These are phyloP conservation scores for Chrysoporthe cubensis DNA, from an alignment of 2,329 filamentous ascomycete species.

Conservation along the genomic window DNA sequence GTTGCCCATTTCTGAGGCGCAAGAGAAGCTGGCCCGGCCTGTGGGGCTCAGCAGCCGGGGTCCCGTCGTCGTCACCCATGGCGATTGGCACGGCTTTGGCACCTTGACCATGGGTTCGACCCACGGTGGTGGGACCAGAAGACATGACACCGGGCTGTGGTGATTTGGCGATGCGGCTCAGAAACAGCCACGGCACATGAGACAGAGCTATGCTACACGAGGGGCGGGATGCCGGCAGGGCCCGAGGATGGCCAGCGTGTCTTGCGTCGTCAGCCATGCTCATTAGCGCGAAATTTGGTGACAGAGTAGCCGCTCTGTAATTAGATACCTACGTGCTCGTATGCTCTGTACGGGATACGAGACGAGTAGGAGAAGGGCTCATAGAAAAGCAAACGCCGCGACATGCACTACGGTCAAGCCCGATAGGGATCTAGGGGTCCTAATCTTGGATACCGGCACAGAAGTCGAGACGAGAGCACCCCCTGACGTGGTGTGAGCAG, in stretches of 20 bases:
- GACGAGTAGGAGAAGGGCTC: too few relatives aligned
- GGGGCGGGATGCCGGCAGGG: neutral
- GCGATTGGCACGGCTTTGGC: slow-evolving; percentile 21
- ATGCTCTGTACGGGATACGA: neutral
- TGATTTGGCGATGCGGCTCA: neutral
- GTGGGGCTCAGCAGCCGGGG: slow-evolving; percentile 16
- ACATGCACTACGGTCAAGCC: neutral
- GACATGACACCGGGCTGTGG: slow-evolving; percentile 10
- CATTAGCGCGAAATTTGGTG: slow-evolving; percentile 4
- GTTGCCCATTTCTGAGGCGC: slow-evolving; percentile 19
- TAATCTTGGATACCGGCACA: slow-evolving; percentile 11
- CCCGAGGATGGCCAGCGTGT: too few relatives aligned
- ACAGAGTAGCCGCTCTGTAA: neutral
- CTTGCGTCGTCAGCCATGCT: slow-evolving; percentile 2
- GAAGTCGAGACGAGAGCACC: slow-evolving; percentile 1
- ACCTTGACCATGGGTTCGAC: slow-evolving; percentile 13
- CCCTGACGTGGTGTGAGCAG: slow-evolving; percentile 5
- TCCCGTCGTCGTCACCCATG: slow-evolving; percentile 19
- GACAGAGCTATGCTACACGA: neutral
- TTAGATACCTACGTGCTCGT: neutral
- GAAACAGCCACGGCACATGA: neutral
- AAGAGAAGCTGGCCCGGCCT: slow-evolving; percentile 18
- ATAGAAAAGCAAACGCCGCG: neutral
- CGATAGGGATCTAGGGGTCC: slow-evolving; percentile 3
- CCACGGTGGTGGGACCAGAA: slow-evolving; percentile 23